Evolutionary conservation across 495 filamentous ascomycete genomes (phyloP), one percentile per base, ranked within the genome.

Genomic region (Clavariopsis aquatica): DNA sequence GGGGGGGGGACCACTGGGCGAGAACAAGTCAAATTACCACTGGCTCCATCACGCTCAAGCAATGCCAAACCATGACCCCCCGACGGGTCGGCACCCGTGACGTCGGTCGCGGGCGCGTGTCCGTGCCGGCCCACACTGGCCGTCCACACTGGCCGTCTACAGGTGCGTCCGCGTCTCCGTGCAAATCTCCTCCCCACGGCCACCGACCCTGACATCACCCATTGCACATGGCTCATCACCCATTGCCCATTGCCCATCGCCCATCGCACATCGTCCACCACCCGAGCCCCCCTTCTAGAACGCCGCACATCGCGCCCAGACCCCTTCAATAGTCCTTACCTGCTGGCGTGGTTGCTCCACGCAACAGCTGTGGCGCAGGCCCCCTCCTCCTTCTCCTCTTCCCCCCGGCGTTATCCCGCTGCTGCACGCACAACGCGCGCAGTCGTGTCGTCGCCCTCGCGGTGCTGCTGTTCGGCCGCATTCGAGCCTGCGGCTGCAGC

Each of bases 361-460:
- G 49, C 15, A 20, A 20, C 64, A 26, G 1, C 29, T 62, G 64
- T 67, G 64, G 64, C 64, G 64, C 52, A 66, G 27, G 55, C n/a
- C n/a, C n/a, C n/a, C n/a, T n/a, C n/a, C n/a, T n/a, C n/a, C n/a
- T n/a, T n/a, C n/a, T n/a, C n/a, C n/a, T n/a, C n/a, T n/a, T n/a
- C n/a, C n/a, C n/a, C n/a, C n/a, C 29, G 24, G 2, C 24, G 17
- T 22, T 41, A 8, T 55, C 64, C 63, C 9, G 63, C 67, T 26
- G 63, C 68, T 23, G 54, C 68, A 28, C 63, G 53, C 15, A 36
- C 47, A 36, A 70, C 64, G 49, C 64, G 64, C 43, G 64, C 19
- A 15, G 19, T 56, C n/a, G 10, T 20, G 3, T 54, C 20, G 53
- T 46, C 36, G 56, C 49, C 47, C 31, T 36, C 31, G 6, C 6